Conservation (phyloP, 73 alveolate species). For the Tetrahymena malaccensis region DNA sequence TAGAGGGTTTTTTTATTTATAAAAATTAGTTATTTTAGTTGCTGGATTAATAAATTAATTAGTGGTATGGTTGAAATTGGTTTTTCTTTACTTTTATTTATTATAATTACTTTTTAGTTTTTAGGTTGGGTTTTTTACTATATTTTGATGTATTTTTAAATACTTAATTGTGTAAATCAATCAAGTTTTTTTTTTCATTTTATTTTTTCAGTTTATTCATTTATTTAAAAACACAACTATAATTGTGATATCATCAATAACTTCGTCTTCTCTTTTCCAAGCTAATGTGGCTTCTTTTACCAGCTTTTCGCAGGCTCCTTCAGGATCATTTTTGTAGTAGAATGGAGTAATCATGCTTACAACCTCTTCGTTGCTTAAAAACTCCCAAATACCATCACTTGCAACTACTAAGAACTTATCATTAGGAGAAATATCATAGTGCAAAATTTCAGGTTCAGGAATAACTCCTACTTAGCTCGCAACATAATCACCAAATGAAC, state of each 20-base stretch:
- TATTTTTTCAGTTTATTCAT: background rate
- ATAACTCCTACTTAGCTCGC: slow-evolving; percentile 69
- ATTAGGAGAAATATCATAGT: slow-evolving; percentile 44
- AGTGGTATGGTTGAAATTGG: background rate
- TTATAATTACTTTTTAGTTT: too few relatives aligned
- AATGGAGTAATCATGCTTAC: slow-evolving; percentile 60
- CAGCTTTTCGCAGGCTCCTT: slow-evolving; percentile 76
- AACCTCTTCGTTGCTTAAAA: slow-evolving; percentile 73
- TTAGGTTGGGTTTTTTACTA: too few relatives aligned
- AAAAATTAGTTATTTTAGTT: background rate
- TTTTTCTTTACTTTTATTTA: background rate
- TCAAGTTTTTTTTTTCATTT: too few relatives aligned
- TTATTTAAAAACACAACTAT: slow-evolving; percentile 52
- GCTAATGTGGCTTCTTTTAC: slow-evolving; percentile 59
- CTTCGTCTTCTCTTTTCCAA: slow-evolving; percentile 86
- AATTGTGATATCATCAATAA: slow-evolving; percentile 90
- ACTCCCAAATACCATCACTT: slow-evolving; percentile 86
- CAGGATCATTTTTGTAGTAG: slow-evolving; percentile 63
- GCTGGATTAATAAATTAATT: background rate
- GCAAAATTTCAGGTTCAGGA: slow-evolving; percentile 61
- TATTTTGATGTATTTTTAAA: too few relatives aligned
- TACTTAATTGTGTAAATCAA: background rate
- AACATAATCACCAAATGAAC: slow-evolving; percentile 76
- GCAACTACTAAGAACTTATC: slow-evolving; percentile 68
- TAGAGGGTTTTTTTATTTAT: background rate